Base-by-base conservation (phyloP, 805 yeast genomes). In the Spencermartinsiella europaea region DNA sequence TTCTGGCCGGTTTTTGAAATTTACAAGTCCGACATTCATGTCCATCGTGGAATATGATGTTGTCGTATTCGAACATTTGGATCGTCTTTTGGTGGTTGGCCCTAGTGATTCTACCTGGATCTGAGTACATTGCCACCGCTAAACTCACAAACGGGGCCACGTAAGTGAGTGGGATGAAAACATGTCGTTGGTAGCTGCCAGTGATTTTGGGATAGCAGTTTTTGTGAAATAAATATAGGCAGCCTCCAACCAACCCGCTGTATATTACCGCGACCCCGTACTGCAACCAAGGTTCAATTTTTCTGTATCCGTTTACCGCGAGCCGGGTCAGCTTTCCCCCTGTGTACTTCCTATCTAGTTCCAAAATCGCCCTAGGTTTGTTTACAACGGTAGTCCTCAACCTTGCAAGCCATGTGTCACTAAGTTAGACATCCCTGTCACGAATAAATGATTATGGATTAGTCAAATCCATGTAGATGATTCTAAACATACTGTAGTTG, bases 1-100 rank as follows among this genome's bases (percentile, higher is more conserved):
- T 74, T 22, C 85, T 61, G 2, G 85, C 84, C 0, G 85, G 85
- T 43, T 63, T 78, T 61, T 48, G 59, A 38, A 55, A 57, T 42
- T 53, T 55, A 50, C 85, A 80, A 0, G 83, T 80, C 14, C 63
- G 28, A 58, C 85, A 80, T 15, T 51, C 55, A 12, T 63, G 67
- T 41, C 63, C 65, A 4, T 73, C 67, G 57, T 76, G 73, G 61
- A 73, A 84, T 19, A 83, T 69, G 33, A 83, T 60, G 19, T 70
- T 64, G 58, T 84, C 86, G 53, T 64, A 71, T 1, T 58, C 55
- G 53, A 68, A 73, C 28, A 46, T 34, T 5, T 37, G 40, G 31
- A 61, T 35, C 7, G 51, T 60, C 41, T 47, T 48, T 16, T 43
- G 39, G 36, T 61, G 64, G 47, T 62, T 64, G 3, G 46, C 40